Base-by-base conservation (phyloP, 441 rosid genomes). In the Brassica balearica region DNA sequence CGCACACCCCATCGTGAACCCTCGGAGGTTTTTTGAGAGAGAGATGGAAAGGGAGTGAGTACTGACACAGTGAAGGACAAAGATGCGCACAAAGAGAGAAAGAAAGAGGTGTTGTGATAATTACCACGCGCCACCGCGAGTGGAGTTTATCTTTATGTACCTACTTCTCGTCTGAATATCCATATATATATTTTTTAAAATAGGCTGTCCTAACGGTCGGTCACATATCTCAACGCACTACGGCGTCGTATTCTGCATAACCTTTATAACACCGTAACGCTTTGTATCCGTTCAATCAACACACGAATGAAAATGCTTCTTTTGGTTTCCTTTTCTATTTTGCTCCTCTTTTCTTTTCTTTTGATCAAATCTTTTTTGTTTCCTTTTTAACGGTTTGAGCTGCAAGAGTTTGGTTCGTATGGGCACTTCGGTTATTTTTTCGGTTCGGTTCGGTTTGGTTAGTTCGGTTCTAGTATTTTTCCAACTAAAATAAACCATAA, bases 141-240 rank as follows among this genome's bases (percentile, higher is more conserved):
- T 81, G 46, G 51, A 12, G 38, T 1, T 25, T 62, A 11, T 34
- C 5, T 19, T 55, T 6, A 0, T 7, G 56, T 73, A 83, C 34
- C 0, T 25, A 25, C 27, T 29, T 29, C 6, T 29, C 88, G 29
- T 19, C 19, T 7, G 1, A 25, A 59, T 68, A 64, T 65, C 77
- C 75, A 61, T 71, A 69, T 41, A 29, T 6, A 36, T 22, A 22
- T 22, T 23, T 65, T 8, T 27, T 17, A 36, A 19, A 15, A 10
- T 62, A 34, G 27, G 22, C 23, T 27, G 38, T 48, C 62, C 63
- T 78, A 93, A 90, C 98, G 98, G 98, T 89, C 92, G 98, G 98
- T 89, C 92, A 88, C 91, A 81, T 87, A 86, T 86, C 79, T 83
- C 77, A 38, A 87, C 68, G 85, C 81, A 32, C 1, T 5, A 85